Conservation (phyloP, 2,329 filamentous ascomycete genomes). For the Lecanosticta acicola region DNA sequence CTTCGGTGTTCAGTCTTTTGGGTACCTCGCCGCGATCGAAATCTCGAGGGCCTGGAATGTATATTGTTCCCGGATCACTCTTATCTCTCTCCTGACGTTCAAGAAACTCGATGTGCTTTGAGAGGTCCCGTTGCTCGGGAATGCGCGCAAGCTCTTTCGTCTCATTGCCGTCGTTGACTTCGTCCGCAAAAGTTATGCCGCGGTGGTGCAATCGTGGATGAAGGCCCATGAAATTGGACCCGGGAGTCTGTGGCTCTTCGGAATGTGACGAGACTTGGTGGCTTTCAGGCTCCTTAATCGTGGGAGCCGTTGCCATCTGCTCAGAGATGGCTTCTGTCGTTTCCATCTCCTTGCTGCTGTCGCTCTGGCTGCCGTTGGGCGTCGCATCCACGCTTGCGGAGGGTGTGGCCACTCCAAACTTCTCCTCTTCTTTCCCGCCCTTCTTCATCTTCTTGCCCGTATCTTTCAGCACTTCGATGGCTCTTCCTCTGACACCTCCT, state of each 20-base stretch:
- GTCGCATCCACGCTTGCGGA: constrained; percentile 7
- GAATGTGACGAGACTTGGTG: neutral
- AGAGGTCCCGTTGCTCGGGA: constrained; percentile 44
- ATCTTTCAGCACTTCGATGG: constrained; percentile 58
- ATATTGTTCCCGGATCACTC: constrained; percentile 63
- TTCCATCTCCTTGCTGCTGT: neutral
- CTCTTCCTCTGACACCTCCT: constrained; percentile 56
- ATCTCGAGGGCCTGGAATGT: constrained; percentile 87
- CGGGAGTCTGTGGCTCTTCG: constrained; percentile 5
- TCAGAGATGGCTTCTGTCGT: constrained; percentile 4
- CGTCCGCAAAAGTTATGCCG: constrained; percentile 64
- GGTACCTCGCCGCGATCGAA: constrained; percentile 77
- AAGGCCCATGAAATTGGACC: constrained; percentile 24
- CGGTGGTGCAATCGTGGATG: constrained; percentile 24
- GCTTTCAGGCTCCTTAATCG: constrained; percentile 4
- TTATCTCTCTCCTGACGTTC: constrained; percentile 67
- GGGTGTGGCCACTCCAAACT: constrained; percentile 34
- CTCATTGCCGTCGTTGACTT: constrained; percentile 42
- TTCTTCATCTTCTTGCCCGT: constrained; percentile 39
- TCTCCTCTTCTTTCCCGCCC: constrained; percentile 45
- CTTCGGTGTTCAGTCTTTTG: constrained; percentile 49
- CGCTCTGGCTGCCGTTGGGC: constrained; percentile 2
- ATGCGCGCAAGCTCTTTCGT: constrained; percentile 45
- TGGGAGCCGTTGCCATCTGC: constrained; percentile 6
- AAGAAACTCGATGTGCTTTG: constrained; percentile 78